phyloP scores from a whole-genome alignment of 805 yeast species.

The Saccharomycopsis microspora region DNA sequence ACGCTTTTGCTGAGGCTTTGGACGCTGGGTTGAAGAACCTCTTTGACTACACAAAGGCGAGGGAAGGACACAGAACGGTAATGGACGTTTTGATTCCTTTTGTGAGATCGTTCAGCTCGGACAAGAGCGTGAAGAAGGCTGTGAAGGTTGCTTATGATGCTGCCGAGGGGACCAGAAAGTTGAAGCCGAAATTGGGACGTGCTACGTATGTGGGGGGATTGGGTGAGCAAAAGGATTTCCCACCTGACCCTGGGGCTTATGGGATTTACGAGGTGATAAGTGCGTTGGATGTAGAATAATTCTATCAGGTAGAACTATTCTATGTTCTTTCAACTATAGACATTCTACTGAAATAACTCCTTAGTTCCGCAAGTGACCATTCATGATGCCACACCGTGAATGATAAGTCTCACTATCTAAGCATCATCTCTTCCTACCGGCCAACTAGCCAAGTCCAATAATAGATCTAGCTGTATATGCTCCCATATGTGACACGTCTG shows the following conservation, averaged over 20 bases:
- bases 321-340: background rate
- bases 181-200: slow-evolving; percentile 83
- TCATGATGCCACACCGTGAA: no score
- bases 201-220: slow-evolving; percentile 72
- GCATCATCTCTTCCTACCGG: no score
- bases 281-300: slow-evolving; percentile 32
- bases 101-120: slow-evolving; percentile 44
- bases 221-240: slow-evolving; percentile 33
- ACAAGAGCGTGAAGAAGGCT: slow-evolving; percentile 48
- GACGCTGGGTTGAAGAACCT: slow-evolving; percentile 55
- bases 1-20: slow-evolving; percentile 36
- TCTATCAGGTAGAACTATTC: background rate
- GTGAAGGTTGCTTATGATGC: slow-evolving; percentile 62
- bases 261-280: slow-evolving; percentile 9
- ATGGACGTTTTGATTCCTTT: slow-evolving; percentile 87
- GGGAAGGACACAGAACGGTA: slow-evolving; percentile 80
- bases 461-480: no score
- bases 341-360: background rate
- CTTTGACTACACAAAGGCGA: slow-evolving; percentile 79
- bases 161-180: slow-evolving; percentile 59
- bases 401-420: no score
- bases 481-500: no score
- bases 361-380: no score
- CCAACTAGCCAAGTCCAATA: no score
- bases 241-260: slow-evolving; percentile 87